These are phyloP conservation scores for Periconia macrospinosa DNA, from an alignment of 2,329 filamentous ascomycete genomes.

Conservation along the genomic window DNA sequence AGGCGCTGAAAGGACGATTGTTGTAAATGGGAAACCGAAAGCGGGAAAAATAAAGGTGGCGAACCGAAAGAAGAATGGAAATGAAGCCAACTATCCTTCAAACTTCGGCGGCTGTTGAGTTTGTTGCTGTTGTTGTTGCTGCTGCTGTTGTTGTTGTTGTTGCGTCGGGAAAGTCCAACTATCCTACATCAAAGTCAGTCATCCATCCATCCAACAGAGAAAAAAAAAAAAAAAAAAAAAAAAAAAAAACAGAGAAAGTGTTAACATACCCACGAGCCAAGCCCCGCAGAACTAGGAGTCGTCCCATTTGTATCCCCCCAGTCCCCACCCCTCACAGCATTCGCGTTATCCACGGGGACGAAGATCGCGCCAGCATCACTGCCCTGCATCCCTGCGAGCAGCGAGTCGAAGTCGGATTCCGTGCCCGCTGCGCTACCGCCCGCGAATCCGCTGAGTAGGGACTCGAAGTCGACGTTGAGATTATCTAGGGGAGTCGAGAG, in stretches of 20 bases:
- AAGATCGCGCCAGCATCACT: constrained; percentile 37
- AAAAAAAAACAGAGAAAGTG: not conserved
- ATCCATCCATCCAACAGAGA: too few species aligned
- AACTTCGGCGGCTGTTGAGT: constrained; percentile 4
- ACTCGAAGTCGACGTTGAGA: constrained; percentile 37
- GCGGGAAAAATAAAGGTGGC: too few species aligned
- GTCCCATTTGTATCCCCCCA: constrained; percentile 19
- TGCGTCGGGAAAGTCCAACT: constrained; percentile 11
- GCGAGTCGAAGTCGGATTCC: constrained; percentile 26
- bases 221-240: not conserved
- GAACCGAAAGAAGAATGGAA: too few species aligned
- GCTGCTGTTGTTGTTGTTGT: not conserved
- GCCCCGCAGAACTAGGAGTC: constrained; percentile 30
- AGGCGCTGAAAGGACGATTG: too few species aligned
- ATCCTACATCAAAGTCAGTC: constrained; percentile 4
- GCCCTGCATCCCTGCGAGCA: constrained; percentile 21
- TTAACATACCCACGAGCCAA: constrained; percentile 36
- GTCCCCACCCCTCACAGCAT: constrained; percentile 8
- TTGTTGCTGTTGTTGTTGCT: not conserved
- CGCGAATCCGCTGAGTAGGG: constrained; percentile 29
- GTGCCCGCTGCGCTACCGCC: constrained; percentile 1
- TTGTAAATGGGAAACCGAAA: too few species aligned
- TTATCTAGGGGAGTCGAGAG: constrained; percentile 28
- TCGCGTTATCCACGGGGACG: constrained; percentile 33
- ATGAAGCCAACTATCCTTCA: constrained; percentile 1